Base-by-base conservation (phyloP, 2,329 filamentous ascomycete genomes). In the Torrubiella hemipterigena region DNA sequence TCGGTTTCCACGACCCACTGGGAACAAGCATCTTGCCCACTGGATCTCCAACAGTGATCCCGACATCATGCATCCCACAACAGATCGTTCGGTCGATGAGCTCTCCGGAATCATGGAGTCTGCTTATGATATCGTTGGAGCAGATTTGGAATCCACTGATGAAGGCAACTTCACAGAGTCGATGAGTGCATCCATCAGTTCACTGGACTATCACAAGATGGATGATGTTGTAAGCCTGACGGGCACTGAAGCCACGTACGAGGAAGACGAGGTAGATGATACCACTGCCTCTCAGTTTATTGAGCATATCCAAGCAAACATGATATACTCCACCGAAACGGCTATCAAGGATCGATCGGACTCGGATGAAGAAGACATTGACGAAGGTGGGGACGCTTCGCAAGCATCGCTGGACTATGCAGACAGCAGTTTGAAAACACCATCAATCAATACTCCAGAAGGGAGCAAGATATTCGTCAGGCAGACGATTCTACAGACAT, bases 31-130 rank as follows among this genome's bases (percentile, higher is more conserved):
- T 30, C 65, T 76, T 24, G 69, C 69, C 43, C 66, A 68, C 58
- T 75, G 69, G 69, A 58, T 76, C 29, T 71, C 67, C 6, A 64
- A 61, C 32, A 73, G 69, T 44, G 62, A 68, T 18, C 67, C 67
- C 31, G 63, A 69, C 52, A 70, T 73, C 39, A 71, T 72, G 65
- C 59, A 58, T 40, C 51, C 59, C 15, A 54, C 55, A 22, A 53
- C 47, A 32, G 43, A 56, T 26, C 54, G n/a, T n/a, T n/a, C n/a
- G n/a, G n/a, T 54, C 17, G 57, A 61, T 35, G 63, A 67, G 24
- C 60, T 64, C 39, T 63, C 67, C 48, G 71, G 56, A 43, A 47
- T 74, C 45, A 52, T 60, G 44, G 70, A 72, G 44, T 70, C 70
- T 33, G 58, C 67, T 36, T 76, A 69, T 49, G 70, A 74, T 45